Conservation (phyloP, 371 early-diverging fungal genomes). For the Rhizopus delemar region DNA sequence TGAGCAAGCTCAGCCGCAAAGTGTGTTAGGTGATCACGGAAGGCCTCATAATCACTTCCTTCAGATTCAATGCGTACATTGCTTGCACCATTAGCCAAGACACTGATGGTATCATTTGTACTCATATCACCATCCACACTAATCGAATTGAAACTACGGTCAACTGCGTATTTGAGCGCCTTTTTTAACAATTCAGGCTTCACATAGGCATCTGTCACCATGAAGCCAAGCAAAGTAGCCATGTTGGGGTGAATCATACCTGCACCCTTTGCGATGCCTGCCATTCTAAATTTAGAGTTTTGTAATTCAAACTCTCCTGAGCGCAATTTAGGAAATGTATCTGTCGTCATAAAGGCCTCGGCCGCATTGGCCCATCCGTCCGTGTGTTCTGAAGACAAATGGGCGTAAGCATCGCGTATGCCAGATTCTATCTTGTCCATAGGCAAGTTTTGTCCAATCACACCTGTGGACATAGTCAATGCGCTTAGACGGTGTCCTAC, state of each 20-base stretch:
- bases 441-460: slow-evolving; percentile 90
- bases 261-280: slow-evolving; percentile 94
- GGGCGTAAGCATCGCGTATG: slow-evolving; percentile 47
- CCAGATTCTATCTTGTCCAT: slow-evolving; percentile 85
- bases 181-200: slow-evolving; percentile 61
- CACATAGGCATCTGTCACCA: slow-evolving; percentile 85
- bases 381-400: slow-evolving; percentile 59
- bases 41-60: slow-evolving; percentile 63
- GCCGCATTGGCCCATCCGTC: slow-evolving; percentile 81
- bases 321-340: slow-evolving; percentile 91
- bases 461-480: slow-evolving; percentile 95
- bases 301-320: slow-evolving; percentile 63
- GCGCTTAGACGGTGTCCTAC: slow-evolving; percentile 46
- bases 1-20: slow-evolving; percentile 85
- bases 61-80: slow-evolving; percentile 49
- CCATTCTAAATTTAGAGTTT: slow-evolving; percentile 67
- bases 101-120: slow-evolving; percentile 91
- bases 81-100: slow-evolving; percentile 86
- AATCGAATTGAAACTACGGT: slow-evolving; percentile 92
- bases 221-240: slow-evolving; percentile 89
- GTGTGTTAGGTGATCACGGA: slow-evolving; percentile 71
- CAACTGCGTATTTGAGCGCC: slow-evolving; percentile 80
- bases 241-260: slow-evolving; percentile 95
- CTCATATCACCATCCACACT: slow-evolving; percentile 94
- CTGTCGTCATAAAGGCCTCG: slow-evolving; percentile 93